These are phyloP conservation scores for Metschnikowia kunwiensis DNA, from an alignment of 805 yeast genomes.

Conservation along the genomic window DNA sequence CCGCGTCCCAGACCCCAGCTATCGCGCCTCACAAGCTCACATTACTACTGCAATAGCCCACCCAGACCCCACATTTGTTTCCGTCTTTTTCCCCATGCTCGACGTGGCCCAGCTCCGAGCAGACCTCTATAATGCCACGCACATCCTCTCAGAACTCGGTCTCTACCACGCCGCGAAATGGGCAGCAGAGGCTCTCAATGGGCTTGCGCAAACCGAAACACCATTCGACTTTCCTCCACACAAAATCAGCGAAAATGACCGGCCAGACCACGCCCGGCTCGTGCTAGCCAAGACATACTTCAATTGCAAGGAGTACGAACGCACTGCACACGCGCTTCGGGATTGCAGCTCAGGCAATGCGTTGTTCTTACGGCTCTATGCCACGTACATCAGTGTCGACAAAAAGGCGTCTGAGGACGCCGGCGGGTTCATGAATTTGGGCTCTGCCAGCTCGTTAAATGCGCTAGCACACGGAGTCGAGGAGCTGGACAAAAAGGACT, in stretches of 20 bases:
- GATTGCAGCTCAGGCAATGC: constrained; percentile 51
- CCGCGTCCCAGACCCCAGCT: too few species aligned
- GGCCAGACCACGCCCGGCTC: constrained; percentile 42
- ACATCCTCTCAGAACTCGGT: constrained; percentile 52
- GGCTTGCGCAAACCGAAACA: constrained; percentile 34
- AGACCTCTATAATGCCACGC: constrained; percentile 30
- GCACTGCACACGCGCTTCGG: constrained; percentile 62
- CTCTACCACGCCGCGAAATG: constrained; percentile 74
- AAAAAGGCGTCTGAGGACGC: constrained; percentile 66
- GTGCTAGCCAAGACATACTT: constrained; percentile 70
- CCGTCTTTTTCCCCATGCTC: too few species aligned
- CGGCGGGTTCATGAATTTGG: constrained; percentile 58
- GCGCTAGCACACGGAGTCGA: not conserved
- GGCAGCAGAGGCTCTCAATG: constrained; percentile 76
- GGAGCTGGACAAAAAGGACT: constrained; percentile 9
- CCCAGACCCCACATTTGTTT: too few species aligned
- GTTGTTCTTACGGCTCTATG: constrained; percentile 62
- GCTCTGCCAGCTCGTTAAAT: constrained; percentile 4
- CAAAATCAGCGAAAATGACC: constrained; percentile 29
- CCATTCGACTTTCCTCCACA: constrained; percentile 16
- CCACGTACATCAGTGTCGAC: constrained; percentile 74
- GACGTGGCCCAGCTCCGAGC: constrained; percentile 16
- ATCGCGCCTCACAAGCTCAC: too few species aligned
- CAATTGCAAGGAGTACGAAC: constrained; percentile 78
- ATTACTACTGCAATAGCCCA: too few species aligned